phyloP scores from a whole-genome alignment of 1,284 basidiomycete genomes.

The Cerrena zonata region DNA sequence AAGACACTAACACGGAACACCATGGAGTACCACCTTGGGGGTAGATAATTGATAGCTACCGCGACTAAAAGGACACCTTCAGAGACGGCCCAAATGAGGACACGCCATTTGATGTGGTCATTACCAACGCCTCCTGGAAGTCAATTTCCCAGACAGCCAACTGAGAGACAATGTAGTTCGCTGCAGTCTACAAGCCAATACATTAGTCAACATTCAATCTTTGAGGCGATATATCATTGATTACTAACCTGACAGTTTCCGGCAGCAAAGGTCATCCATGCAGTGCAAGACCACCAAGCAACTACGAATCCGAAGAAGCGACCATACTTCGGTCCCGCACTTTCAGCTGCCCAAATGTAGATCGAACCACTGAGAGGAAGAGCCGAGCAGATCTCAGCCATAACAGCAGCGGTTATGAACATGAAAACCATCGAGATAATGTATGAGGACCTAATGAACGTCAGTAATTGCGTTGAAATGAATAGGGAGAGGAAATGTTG shows the following conservation, averaged over 20 bases:
- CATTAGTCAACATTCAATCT: neutral
- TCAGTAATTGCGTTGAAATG: neutral
- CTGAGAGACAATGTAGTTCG: constrained; percentile 80
- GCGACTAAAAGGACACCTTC: constrained; percentile 64
- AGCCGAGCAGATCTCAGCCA: constrained; percentile 84
- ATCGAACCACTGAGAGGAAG: constrained; percentile 82
- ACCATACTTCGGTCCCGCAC: constrained; percentile 77
- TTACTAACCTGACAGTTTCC: constrained; percentile 68
- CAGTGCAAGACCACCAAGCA: constrained; percentile 83
- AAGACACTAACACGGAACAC: constrained; percentile 71
- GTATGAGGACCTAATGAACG: constrained; percentile 63
- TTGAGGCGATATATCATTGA: neutral
- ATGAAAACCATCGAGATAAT: constrained; percentile 75
- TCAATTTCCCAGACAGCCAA: constrained; percentile 72
- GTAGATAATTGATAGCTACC: constrained; percentile 77
- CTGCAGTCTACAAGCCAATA: constrained; percentile 51
- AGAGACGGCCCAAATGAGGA: constrained; percentile 75
- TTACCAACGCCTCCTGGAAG: constrained; percentile 68
- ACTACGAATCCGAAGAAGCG: constrained; percentile 82
- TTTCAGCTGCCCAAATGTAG: constrained; percentile 86
- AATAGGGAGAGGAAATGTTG: neutral
- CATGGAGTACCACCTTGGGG: constrained; percentile 63
- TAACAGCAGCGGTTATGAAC: constrained; percentile 76
- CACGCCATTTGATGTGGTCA: constrained; percentile 75
- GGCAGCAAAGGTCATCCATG: constrained; percentile 86